Conservation (phyloP, 2,329 filamentous ascomycete genomes). For the Monilinia aucupariae region DNA sequence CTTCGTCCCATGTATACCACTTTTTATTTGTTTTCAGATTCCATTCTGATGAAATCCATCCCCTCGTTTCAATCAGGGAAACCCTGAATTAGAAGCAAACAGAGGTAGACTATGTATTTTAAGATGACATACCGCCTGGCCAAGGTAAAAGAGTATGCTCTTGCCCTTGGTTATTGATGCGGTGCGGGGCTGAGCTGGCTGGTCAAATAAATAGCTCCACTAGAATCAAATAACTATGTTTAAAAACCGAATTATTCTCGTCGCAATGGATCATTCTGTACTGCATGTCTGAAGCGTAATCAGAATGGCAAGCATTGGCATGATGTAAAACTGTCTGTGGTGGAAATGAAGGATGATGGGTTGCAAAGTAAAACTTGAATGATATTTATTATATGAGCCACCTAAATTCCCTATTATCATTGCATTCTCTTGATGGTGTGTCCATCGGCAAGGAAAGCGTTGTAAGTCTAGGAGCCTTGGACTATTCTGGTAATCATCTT, state of each 20-base stretch:
- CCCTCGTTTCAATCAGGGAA: not conserved
- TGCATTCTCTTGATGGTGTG: too few species aligned
- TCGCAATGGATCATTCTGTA: not conserved
- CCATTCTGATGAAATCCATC: not conserved
- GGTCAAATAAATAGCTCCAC: slow-evolving; percentile 14
- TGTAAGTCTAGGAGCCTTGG: not conserved
- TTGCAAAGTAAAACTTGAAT: not conserved
- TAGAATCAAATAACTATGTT: slow-evolving; percentile 15
- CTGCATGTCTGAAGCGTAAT: not conserved
- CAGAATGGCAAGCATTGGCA: not conserved
- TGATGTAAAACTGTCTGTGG: not conserved
- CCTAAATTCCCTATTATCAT: not conserved
- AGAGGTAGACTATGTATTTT: slow-evolving; percentile 15
- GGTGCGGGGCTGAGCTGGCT: not conserved
- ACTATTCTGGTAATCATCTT: slow-evolving; percentile 38
- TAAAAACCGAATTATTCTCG: not conserved
- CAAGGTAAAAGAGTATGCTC: not conserved
- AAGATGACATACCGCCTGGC: not conserved
- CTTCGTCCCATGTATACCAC: slow-evolving; percentile 16
- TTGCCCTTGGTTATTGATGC: slow-evolving; percentile 13
- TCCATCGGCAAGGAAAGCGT: not conserved
- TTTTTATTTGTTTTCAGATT: slow-evolving; percentile 14
- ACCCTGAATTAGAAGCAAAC: not conserved
- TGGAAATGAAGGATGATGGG: not conserved
- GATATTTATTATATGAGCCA: not conserved